A percentile compares a stretch with the other conserved stretches of the same genome.
Evolutionary conservation across 225 moss, liverwort and hornwort genomes (phyloP).

Genomic region (Sphagnum tenellum): DNA sequence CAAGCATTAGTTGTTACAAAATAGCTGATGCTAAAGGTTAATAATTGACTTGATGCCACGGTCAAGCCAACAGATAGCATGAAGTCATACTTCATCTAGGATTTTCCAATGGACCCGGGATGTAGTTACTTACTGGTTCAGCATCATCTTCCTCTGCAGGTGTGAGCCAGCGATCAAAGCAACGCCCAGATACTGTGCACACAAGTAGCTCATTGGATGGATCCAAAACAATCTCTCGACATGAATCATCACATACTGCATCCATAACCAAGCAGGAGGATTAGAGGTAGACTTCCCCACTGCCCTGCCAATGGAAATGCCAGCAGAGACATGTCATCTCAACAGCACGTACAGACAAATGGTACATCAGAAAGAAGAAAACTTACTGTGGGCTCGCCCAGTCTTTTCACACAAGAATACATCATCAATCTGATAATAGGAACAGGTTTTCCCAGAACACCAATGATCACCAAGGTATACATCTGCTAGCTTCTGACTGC

Average conservation of each 20-base stretch:
- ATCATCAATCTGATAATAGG: constrained; percentile 95
- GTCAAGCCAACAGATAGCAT: too few relatives aligned
- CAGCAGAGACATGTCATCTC: too few relatives aligned
- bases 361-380: not conserved
- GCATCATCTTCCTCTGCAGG: constrained; percentile 68
- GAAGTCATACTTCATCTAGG: too few relatives aligned
- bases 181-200: constrained; percentile 92
- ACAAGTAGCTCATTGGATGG: constrained; percentile 92
- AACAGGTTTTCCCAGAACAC: constrained; percentile 92
- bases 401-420: constrained; percentile 95
- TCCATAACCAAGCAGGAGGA: not conserved
- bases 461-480: constrained; percentile 66
- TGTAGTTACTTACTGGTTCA: constrained; percentile 43
- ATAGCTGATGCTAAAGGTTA: too few relatives aligned
- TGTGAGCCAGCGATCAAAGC: constrained; percentile 86
- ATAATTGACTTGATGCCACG: too few relatives aligned
- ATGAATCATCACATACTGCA: constrained; percentile 97
- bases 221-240: constrained; percentile 86
- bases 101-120: too few relatives aligned
- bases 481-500: constrained; percentile 67
- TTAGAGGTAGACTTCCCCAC: too few relatives aligned
- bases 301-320: too few relatives aligned
- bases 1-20: not conserved
- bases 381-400: constrained; percentile 79
- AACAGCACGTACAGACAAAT: too few relatives aligned